Evolutionary conservation across 257 asterid genomes (phyloP).

Genomic region (Solanum pinnatisectum): DNA sequence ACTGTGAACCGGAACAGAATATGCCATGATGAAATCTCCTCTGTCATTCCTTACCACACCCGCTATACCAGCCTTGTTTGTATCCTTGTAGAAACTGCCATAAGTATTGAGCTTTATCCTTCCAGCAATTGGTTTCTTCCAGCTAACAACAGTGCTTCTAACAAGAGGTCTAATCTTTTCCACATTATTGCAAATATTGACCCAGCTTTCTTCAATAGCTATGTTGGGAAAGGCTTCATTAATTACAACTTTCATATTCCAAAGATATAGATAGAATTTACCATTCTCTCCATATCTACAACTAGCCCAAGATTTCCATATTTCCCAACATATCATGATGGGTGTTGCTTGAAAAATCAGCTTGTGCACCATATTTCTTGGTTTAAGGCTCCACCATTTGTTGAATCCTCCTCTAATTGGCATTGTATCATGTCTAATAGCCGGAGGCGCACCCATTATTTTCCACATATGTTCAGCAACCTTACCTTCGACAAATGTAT

Average conservation of each 20-base stretch:
- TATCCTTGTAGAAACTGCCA: too few relatives aligned
- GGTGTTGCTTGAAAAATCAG: background rate
- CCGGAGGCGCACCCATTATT: background rate
- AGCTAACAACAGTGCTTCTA: too few relatives aligned
- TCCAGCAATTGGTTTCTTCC: too few relatives aligned
- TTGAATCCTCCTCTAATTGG: background rate
- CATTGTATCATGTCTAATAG: background rate
- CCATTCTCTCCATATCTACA: background rate
- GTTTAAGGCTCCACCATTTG: background rate
- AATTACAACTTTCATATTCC: background rate
- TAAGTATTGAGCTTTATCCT: too few relatives aligned
- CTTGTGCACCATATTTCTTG: background rate
- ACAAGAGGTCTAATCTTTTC: too few relatives aligned
- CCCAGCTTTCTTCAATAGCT: background rate
- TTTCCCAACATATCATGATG: background rate
- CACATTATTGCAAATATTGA: too few relatives aligned
- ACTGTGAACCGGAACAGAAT: too few relatives aligned
- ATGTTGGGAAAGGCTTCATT: background rate
- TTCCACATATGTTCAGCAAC: too few relatives aligned
- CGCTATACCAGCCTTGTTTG: too few relatives aligned
- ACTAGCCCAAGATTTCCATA: background rate
- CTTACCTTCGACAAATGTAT: too few relatives aligned
- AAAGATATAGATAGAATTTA: background rate
- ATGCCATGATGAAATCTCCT: too few relatives aligned
- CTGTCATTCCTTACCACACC: too few relatives aligned